Base-by-base conservation (phyloP, 2,329 filamentous ascomycete species). In the Cryphonectria radicalis region DNA sequence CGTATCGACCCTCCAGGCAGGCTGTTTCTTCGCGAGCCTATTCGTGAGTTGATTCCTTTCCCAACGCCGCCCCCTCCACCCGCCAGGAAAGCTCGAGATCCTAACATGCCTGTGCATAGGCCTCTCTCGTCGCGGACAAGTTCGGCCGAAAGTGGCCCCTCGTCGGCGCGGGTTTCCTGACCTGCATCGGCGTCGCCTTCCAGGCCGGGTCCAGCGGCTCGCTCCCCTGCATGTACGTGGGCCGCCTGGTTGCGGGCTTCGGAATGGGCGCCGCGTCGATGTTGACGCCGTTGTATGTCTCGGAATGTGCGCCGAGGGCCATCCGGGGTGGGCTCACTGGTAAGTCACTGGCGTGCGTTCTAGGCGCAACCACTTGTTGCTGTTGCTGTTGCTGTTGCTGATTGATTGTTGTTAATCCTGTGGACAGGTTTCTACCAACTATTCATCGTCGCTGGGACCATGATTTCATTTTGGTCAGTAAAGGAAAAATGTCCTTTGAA, bases 1-100 rank as follows among this genome's bases (percentile, higher is more conserved):
- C 71, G 91, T 92, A 40, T 91, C 90, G n/a, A 91, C 88, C 0
- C 85, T 93, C 13, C 90, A 93, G 80, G 90, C 87, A 59, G 91
- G 91, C 66, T 91, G 89, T 73, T 92, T 92, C 78, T 83, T 87
- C 67, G 90, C 90, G 50, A 89, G 89, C 71, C 83, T 92, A 73
- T 73, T 87, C 69, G 86, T 70, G 43, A 35, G 69, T 63, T 43
- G 3, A 13, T n/a, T 13, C n/a, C 8, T 14, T 46, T 19, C 32
- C 57, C 7, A 37, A 10, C 37, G 6, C 37, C 37, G 7, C 10
- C 11, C 28, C 46, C 14, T 6, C 43, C 53, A 43, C 7, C 46
- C 19, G 7, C 13, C 17, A 3, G 17, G 32, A 81, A 35, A 35
- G 78, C 77, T 50, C 76, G 73, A 2, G 66, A 40, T 40, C 77